These are phyloP conservation scores for Chalciporus piperatus DNA, from an alignment of 768 basidiomycete species.

Conservation along the genomic window DNA sequence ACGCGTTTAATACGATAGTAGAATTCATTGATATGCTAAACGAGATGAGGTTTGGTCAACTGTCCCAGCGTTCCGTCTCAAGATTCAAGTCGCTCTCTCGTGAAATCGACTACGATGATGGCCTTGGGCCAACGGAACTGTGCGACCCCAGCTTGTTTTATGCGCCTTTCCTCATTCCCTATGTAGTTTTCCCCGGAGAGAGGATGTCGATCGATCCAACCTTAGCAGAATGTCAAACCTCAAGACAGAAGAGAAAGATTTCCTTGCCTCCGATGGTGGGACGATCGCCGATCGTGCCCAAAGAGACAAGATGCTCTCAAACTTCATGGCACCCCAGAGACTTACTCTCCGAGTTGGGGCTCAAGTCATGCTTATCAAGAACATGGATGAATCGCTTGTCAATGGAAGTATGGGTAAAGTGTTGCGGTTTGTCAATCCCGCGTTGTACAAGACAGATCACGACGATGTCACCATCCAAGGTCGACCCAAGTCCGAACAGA, in stretches of 20 bases:
- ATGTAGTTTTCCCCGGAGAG: conserved; percentile 83
- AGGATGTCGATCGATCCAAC: conserved; percentile 91
- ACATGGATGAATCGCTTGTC: conserved; percentile 84
- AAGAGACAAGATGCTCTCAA: conserved; percentile 75
- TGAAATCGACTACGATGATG: conserved; percentile 72
- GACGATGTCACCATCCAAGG: conserved; percentile 36
- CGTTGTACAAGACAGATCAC: conserved; percentile 41
- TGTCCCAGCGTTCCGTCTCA: conserved; percentile 61
- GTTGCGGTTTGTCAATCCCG: conserved; percentile 64
- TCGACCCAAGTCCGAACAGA: conserved; percentile 34
- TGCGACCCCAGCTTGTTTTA: conserved; percentile 35
- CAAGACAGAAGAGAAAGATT: conserved; percentile 50
- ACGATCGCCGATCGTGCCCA: conserved; percentile 48
- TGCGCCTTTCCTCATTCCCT: background rate
- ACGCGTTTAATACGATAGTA: conserved; percentile 28
- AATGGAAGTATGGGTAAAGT: conserved; percentile 94
- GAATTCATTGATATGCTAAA: conserved; percentile 96
- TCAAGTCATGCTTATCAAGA: conserved; percentile 97
- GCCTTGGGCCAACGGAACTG: conserved; percentile 88
- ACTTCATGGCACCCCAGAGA: conserved; percentile 82
- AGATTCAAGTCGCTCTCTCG: conserved; percentile 73
- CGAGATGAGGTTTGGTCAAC: conserved; percentile 90
- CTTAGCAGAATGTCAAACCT: conserved; percentile 60
- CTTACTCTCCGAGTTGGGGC: conserved; percentile 76
- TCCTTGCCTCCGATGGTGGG: conserved; percentile 63